phyloP scores from a whole-genome alignment of 2,329 filamentous ascomycete species.

The Talaromyces sp. region DNA sequence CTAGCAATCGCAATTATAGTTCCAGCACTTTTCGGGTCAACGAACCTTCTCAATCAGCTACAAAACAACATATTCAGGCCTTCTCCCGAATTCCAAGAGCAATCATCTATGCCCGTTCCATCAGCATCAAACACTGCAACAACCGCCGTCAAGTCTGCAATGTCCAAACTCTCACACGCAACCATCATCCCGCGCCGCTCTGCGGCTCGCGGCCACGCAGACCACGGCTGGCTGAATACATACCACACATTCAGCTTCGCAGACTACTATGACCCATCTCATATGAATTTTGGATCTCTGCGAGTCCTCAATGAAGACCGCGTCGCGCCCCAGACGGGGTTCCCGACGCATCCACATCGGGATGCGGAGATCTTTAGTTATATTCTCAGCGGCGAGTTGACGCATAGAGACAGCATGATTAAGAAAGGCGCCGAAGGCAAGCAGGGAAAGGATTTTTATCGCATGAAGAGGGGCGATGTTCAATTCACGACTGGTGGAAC shows the following conservation, averaged over 20 bases:
- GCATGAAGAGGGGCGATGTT: slow-evolving; percentile 75
- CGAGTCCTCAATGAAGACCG: slow-evolving; percentile 88
- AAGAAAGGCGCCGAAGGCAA: slow-evolving; percentile 63
- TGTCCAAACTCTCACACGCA: slow-evolving; percentile 64
- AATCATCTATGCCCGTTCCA: background rate
- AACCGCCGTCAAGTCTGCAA: slow-evolving; percentile 38
- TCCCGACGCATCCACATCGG: slow-evolving; percentile 79
- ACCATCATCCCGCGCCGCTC: slow-evolving; percentile 75
- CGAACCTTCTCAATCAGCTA: background rate
- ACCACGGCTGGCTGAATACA: slow-evolving; percentile 84
- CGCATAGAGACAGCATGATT: slow-evolving; percentile 82
- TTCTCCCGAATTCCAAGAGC: background rate
- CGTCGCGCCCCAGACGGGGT: slow-evolving; percentile 69
- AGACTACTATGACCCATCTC: slow-evolving; percentile 63
- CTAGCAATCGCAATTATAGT: slow-evolving; percentile 9
- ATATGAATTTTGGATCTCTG: slow-evolving; percentile 69
- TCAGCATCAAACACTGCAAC: background rate
- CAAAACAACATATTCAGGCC: background rate
- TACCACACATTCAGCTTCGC: slow-evolving; percentile 87
- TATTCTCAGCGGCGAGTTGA: slow-evolving; percentile 79
- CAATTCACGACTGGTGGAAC: slow-evolving; percentile 89
- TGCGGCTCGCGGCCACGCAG: slow-evolving; percentile 66
- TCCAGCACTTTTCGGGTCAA: background rate
- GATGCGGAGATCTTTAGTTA: slow-evolving; percentile 91
- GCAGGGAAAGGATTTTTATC: slow-evolving; percentile 61